phyloP scores from a whole-genome alignment of 1,284 basidiomycete species.

The Moesziomyces globuligerus region DNA sequence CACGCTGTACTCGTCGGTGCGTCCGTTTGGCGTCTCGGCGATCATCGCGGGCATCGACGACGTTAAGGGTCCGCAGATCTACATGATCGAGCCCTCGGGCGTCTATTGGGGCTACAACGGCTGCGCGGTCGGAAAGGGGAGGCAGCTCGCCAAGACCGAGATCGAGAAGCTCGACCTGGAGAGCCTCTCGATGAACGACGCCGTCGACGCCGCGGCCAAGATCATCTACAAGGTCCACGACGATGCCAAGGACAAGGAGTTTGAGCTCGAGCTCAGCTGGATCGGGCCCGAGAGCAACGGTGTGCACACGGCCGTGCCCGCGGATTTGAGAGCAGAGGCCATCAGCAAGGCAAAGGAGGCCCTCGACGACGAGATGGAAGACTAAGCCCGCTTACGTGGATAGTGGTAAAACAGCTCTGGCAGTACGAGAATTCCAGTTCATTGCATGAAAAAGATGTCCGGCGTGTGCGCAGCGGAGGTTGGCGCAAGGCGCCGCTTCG shows the following conservation, averaged over 20 bases:
- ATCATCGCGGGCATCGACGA: conserved; percentile 91
- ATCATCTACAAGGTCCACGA: conserved; percentile 95
- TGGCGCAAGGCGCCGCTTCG: background rate
- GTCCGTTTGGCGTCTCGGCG: conserved; percentile 94
- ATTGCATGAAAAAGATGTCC: too few species aligned
- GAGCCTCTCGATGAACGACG: conserved; percentile 73
- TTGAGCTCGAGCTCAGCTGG: conserved; percentile 98
- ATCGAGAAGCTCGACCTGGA: conserved; percentile 91
- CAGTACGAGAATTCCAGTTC: too few species aligned
- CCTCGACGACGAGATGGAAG: conserved; percentile 84
- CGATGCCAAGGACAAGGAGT: conserved; percentile 95
- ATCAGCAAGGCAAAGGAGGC: conserved; percentile 88
- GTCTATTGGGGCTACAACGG: conserved; percentile 77
- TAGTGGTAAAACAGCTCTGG: too few species aligned
- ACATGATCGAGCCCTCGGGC: conserved; percentile 93
- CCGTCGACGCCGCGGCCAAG: conserved; percentile 64
- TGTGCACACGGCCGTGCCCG: conserved; percentile 83
- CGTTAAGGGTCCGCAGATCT: conserved; percentile 77
- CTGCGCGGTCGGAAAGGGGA: conserved; percentile 89
- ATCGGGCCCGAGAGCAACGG: conserved; percentile 85
- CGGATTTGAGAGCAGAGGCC: conserved; percentile 82
- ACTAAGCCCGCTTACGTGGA: conserved; percentile 60
- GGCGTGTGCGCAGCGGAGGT: background rate
- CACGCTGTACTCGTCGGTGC: conserved; percentile 96
- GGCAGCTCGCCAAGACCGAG: conserved; percentile 96